Evolutionary conservation across 768 basidiomycete genomes (phyloP).

Genomic region (Suillus plorans): DNA sequence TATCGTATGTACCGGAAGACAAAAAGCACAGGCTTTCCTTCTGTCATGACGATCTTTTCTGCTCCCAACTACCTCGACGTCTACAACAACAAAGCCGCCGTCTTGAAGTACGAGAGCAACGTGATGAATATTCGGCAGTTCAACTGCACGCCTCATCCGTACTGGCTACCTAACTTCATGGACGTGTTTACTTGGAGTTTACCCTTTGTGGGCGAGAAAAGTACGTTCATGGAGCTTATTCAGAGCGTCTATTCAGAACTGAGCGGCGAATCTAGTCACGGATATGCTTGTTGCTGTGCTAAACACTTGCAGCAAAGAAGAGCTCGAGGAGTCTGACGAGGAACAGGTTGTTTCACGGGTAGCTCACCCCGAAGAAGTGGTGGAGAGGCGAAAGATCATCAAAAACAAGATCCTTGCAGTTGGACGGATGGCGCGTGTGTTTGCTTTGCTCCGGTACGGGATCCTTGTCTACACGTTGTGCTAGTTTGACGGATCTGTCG

Average conservation of each 20-base stretch:
- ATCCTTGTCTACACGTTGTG: neutral
- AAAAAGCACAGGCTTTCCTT: constrained; percentile 96
- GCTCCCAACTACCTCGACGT: constrained; percentile 98
- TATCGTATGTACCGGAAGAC: constrained; percentile 99
- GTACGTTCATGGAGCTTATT: constrained; percentile 40
- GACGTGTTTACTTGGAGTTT: constrained; percentile 99
- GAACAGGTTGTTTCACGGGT: constrained; percentile 39
- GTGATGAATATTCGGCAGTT: constrained; percentile 99
- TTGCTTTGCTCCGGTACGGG: constrained; percentile 88
- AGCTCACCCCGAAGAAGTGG: constrained; percentile 43
- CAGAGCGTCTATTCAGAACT: neutral
- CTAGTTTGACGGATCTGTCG: neutral
- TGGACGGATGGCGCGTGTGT: constrained; percentile 93
- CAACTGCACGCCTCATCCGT: constrained; percentile 93
- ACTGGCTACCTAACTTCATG: constrained; percentile 99
- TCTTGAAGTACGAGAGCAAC: constrained; percentile 98
- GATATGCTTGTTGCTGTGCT: constrained; percentile 98
- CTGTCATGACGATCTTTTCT: constrained; percentile 99
- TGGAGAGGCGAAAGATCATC: constrained; percentile 86
- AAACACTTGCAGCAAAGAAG: constrained; percentile 94
- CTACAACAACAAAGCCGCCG: constrained; percentile 98
- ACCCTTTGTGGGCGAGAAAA: constrained; percentile 98
- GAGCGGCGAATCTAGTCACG: constrained; percentile 60
- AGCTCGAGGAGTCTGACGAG: constrained; percentile 79
- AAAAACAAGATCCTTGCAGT: constrained; percentile 99